Evolutionary conservation across 495 filamentous ascomycete genomes (phyloP), one percentile per base, ranked within the genome.

Genomic region (Peziza echinospora): DNA sequence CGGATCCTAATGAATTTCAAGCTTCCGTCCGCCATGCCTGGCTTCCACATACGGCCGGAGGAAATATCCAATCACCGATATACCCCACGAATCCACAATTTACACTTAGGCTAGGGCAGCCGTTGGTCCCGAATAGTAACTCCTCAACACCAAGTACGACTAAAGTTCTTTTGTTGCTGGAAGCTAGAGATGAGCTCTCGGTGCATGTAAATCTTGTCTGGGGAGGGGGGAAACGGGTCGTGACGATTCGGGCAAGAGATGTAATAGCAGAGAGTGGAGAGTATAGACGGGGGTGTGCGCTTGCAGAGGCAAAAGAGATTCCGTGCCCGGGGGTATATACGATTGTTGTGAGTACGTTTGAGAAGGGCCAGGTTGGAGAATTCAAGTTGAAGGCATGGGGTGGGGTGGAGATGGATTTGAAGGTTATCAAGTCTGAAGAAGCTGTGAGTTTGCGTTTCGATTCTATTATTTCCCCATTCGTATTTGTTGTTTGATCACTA

Each of bases 11-110:
- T 46, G 54, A 65, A 0, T 69, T 77, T 53, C 61, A 67, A 47
- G 66, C 54, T 21, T 71, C 71, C 46, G 58, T 73, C 26, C 54
- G 61, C 5, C 75, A 76, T 1, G 60, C 67, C 43, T 97, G 89
- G 89, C 85, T 75, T 5, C 64, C 66, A 41, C 68, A 73, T 44
- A 87, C 81, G 5, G 81, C 84, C 5, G 89, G 89, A 19, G 89
- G 91, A 21, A 87, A 83, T 50, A 72, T 82, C 4, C 71, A 75
- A 48, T 80, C 78, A 6, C 60, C 81, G 6, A 70, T 67, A 8
- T 96, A 92, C 61, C 68, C 77, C 23, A 65, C 65, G 21, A 97
- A 97, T 57, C 89, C 89, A 5, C 89, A 94, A 58, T 94, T 80
- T 60, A 67, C 67, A 30, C 41, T 43, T 11, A 37, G 42, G 8